A percentile compares a stretch with the other conserved stretches of the same genome.
Conservation (phyloP, 164 flowering plant species). For the Annona cherimola region DNA sequence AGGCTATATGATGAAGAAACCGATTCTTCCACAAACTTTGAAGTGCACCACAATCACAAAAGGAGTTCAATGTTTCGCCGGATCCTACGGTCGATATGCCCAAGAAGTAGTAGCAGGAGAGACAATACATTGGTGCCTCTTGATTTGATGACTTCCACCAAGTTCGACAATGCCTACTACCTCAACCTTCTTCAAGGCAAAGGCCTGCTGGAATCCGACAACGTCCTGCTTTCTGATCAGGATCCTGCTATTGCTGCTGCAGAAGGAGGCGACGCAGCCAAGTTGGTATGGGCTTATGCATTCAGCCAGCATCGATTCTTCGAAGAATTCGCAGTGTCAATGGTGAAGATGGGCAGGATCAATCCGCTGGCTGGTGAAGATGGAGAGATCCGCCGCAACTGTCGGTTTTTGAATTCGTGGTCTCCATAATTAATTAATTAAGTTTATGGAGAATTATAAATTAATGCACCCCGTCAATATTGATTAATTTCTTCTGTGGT, state of each 20-base stretch:
- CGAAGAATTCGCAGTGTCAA: conserved; percentile 40
- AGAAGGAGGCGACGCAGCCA: conserved; percentile 25
- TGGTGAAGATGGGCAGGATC: conserved; percentile 74
- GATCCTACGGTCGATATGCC: conserved; percentile 51
- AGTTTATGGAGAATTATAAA: too few relatives aligned
- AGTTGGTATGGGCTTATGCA: conserved; percentile 11
- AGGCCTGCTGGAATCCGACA: conserved; percentile 58
- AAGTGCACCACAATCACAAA: conserved; percentile 24
- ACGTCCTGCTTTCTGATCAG: conserved; percentile 40
- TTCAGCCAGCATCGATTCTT: conserved; percentile 31
- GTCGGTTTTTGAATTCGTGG: conserved; percentile 37
- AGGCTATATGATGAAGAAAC: conserved; percentile 27
- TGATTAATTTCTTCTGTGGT: too few relatives aligned
- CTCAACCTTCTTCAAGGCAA: conserved; percentile 46
- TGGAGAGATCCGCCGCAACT: conserved; percentile 60
- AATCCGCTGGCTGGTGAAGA: conserved; percentile 50
- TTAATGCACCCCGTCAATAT: too few relatives aligned
- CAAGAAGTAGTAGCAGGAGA: conserved; percentile 30
- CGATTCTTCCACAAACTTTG: conserved; percentile 9
- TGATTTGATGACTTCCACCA: conserved; percentile 47
- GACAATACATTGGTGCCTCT: conserved; percentile 41
- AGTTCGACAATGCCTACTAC: conserved; percentile 65
- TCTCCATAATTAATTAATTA: not conserved
- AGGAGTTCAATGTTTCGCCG: conserved; percentile 33
- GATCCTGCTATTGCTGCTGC: conserved; percentile 5